A percentile compares a stretch with the other conserved stretches of the same genome.
phyloP scores from a whole-genome alignment of 163 green algal species.

The Smithsoniella earleae region DNA sequence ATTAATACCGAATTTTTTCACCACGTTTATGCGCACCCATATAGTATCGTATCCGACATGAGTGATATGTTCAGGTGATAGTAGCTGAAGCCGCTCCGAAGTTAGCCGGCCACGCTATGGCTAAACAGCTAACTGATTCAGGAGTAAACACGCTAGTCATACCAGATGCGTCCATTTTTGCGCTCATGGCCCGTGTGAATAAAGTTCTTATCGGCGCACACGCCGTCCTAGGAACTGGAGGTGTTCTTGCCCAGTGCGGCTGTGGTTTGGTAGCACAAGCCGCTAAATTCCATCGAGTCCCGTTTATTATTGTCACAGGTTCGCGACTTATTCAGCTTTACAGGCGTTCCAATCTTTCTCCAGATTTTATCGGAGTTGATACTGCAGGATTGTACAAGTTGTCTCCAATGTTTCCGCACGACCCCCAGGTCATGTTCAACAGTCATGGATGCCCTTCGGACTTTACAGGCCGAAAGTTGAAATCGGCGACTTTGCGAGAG shows the following conservation, averaged over 20 bases:
- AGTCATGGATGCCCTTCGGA: slow-evolving; percentile 44
- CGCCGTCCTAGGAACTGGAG: slow-evolving; percentile 91
- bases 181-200: slow-evolving; percentile 94
- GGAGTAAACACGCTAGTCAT: slow-evolving; percentile 84
- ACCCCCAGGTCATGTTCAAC: slow-evolving; percentile 80
- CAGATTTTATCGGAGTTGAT: neutral
- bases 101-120: slow-evolving; percentile 78
- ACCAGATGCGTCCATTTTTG: slow-evolving; percentile 84
- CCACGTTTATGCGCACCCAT: too few relatives aligned
- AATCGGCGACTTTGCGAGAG: slow-evolving; percentile 40
- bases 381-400: slow-evolving; percentile 81
- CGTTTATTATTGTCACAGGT: slow-evolving; percentile 79
- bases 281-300: slow-evolving; percentile 73
- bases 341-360: too few relatives aligned
- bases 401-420: slow-evolving; percentile 81
- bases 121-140: slow-evolving; percentile 58
- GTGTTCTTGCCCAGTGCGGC: slow-evolving; percentile 70
- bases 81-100: slow-evolving; percentile 74
- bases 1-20: too few relatives aligned
- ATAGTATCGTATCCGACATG: too few relatives aligned
- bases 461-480: slow-evolving; percentile 49
- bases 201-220: slow-evolving; percentile 91
- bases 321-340: neutral
- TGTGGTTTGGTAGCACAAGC: slow-evolving; percentile 75
- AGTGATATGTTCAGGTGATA: slow-evolving; percentile 63